Conservation (phyloP, 2,329 filamentous ascomycete species). For the Pyricularia pennisetigena region DNA sequence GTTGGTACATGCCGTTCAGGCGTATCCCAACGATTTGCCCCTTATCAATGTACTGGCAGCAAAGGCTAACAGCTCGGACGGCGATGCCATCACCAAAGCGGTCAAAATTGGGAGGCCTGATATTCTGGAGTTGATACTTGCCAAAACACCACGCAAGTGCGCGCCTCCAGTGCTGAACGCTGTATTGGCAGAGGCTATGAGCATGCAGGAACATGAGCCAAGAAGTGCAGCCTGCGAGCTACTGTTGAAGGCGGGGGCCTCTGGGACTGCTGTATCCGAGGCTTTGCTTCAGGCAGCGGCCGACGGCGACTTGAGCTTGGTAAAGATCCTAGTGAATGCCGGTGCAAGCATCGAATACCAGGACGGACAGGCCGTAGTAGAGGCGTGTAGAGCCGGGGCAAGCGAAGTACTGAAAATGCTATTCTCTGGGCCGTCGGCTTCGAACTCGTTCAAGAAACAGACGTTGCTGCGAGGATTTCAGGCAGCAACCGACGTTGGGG, state of each 20-base stretch:
- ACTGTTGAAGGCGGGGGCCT: conserved; percentile 35
- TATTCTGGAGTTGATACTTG: conserved; percentile 35
- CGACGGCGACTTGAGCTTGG: conserved; percentile 41
- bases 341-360: conserved; percentile 41
- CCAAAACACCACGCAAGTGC: conserved; percentile 22
- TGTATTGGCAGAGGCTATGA: conserved; percentile 33
- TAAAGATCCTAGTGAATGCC: conserved; percentile 37
- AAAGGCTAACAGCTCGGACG: conserved; percentile 39
- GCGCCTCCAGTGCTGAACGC: conserved; percentile 26
- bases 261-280: conserved; percentile 33
- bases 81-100: conserved; percentile 35
- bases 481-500: conserved; percentile 41
- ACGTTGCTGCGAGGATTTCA: conserved; percentile 43
- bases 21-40: conserved; percentile 36
- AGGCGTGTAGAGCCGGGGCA: conserved; percentile 41
- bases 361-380: conserved; percentile 42
- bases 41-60: conserved; percentile 34
- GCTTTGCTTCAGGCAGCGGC: conserved; percentile 40
- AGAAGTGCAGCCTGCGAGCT: conserved; percentile 33
- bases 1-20: conserved; percentile 37
- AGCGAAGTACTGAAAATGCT: conserved; percentile 39
- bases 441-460: conserved; percentile 22
- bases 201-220: conserved; percentile 25
- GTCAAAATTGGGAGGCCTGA: conserved; percentile 34
- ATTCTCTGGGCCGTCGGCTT: conserved; percentile 22